Conservation (phyloP, 129 eudicot genomes). For the Gnaphalium uliginosum region DNA sequence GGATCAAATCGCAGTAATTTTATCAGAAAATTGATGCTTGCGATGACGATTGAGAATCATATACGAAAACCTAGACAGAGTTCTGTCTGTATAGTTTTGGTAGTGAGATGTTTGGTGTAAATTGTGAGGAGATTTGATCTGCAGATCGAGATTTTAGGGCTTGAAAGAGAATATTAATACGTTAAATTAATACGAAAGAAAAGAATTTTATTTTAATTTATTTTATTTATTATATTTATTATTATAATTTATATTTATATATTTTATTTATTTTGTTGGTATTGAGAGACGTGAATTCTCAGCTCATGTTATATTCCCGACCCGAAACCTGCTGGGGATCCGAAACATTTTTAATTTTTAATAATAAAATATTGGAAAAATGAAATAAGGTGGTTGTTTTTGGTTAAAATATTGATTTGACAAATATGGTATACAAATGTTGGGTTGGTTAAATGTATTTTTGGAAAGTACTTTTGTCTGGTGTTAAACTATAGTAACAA, state of each 20-base stretch:
- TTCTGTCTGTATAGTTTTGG: neutral
- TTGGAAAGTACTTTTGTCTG: no score
- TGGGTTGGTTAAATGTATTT: no score
- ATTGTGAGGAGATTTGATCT: conserved; percentile 21
- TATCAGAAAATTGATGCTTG: conserved; percentile 24
- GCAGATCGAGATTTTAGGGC: conserved; percentile 55
- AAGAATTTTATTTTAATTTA: conserved; percentile 37
- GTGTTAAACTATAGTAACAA: no score
- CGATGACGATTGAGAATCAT: conserved; percentile 29
- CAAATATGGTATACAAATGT: no score
- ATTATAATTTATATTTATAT: no score
- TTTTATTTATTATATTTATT: neutral
- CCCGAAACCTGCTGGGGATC: conserved; percentile 31
- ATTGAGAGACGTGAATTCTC: conserved; percentile 43
- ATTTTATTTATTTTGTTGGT: conserved; percentile 9
- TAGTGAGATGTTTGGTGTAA: conserved; percentile 11
- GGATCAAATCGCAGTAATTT: conserved; percentile 2
- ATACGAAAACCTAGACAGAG: conserved; percentile 6
- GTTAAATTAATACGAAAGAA: conserved; percentile 35
- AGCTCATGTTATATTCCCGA: conserved; percentile 47
- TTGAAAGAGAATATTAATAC: conserved; percentile 23
- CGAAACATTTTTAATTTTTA: neutral
- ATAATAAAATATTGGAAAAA: no score
- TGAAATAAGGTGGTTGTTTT: no score
- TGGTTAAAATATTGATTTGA: no score